Base-by-base conservation (phyloP, 2,329 filamentous ascomycete species). In the Neoscytalidium dimidiatum region DNA sequence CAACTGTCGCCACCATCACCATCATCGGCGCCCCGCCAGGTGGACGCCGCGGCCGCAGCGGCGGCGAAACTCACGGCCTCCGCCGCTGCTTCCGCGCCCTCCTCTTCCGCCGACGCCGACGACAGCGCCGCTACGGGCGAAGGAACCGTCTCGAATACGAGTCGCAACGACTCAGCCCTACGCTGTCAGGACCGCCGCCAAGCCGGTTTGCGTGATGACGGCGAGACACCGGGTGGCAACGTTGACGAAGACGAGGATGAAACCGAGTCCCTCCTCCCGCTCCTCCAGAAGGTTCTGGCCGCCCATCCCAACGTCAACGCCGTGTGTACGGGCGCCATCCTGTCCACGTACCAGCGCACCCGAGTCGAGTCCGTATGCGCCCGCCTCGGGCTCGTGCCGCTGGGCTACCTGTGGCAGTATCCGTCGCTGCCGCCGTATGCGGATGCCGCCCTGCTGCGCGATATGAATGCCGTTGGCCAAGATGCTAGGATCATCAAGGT, bases 401-500 rank as follows among this genome's bases (percentile, higher is more conserved):
- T 99, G 29, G 90, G 93, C 6, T 98, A 90, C 79, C 82, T 99
- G 56, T 99, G 95, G 95, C 92, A 96, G 80, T 97, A 91, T 78
- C 92, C 93, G 1, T 79, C 85, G 52, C 83, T 97, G 3, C 90
- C 91, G 2, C 80, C 82, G 2, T 78, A 80, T 43, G 74, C 72
- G 23, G 78, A 81, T 66, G 73, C 75, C 14, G 76, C 82, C 0
- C 82, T 98, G 21, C 82, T 99, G 58, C 83, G 86, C 66, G 94
- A 97, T 76, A 97, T 99, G 92, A 86, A 85, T 4, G 83, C 82
- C 6, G 86, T 88, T 2, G 90, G 90, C 0, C 86, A 96, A 64
- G 92, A 97, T 73, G 91, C 94, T n/a, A 85, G 94, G 66, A 92
- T 99, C 73, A 88, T 99, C 79, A 99, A 98, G 80, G 92, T 97